These are phyloP conservation scores for Neoboletus magnificus DNA, from an alignment of 768 basidiomycete species.

Conservation along the genomic window DNA sequence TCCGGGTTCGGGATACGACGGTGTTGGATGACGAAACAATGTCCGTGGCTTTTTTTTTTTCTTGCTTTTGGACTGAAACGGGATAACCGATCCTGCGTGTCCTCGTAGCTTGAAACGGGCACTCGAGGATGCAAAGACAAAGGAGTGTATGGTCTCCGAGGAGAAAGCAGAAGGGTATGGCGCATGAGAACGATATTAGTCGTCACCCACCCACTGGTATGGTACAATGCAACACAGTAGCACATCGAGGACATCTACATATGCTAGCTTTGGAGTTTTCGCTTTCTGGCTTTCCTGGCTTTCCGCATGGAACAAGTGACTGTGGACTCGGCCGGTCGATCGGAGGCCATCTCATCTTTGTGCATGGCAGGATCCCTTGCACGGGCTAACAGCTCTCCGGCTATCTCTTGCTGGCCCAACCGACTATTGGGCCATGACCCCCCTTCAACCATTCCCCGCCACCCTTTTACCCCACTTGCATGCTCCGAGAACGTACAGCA, in stretches of 20 bases:
- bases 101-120: conserved; percentile 3
- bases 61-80: background rate
- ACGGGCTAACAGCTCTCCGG: too few species aligned
- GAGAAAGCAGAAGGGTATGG: background rate
- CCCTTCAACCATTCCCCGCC: too few species aligned
- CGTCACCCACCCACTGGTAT: background rate
- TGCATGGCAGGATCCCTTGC: too few species aligned
- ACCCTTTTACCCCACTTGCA: too few species aligned
- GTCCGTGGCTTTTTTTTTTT: conserved; percentile 35
- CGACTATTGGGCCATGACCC: too few species aligned
- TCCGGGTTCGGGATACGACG: conserved; percentile 58
- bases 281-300: too few species aligned
- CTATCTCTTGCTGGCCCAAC: too few species aligned
- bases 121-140: background rate
- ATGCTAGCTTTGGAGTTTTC: too few species aligned
- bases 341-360: too few species aligned
- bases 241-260: background rate
- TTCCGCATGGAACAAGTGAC: too few species aligned
- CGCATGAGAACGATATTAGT: background rate
- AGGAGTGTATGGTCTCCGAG: background rate
- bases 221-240: background rate
- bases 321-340: too few species aligned
- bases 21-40: conserved; percentile 52
- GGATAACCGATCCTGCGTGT: background rate
- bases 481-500: too few species aligned